Evolutionary conservation across 306 rosid genomes (phyloP).

Genomic region (Pachyrhizus erosus): DNA sequence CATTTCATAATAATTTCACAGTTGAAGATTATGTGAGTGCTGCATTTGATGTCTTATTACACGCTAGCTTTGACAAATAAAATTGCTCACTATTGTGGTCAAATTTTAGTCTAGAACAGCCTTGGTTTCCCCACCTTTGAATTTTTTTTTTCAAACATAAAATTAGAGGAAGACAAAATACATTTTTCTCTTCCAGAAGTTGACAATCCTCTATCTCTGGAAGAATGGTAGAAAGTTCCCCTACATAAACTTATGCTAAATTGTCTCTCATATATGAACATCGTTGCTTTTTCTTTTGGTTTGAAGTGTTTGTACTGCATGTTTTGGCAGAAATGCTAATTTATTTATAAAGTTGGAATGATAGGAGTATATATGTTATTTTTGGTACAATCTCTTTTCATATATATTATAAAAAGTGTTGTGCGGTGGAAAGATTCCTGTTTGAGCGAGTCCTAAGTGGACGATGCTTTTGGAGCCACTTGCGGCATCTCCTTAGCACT

Average conservation of each 20-base stretch:
- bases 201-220: neutral
- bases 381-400: neutral
- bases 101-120: conserved; percentile 2
- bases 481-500: neutral
- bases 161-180: neutral
- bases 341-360: neutral
- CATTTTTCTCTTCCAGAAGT: neutral
- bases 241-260: neutral
- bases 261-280: neutral
- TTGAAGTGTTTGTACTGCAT: neutral
- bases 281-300: neutral
- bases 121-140: conserved; percentile 6
- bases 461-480: conserved; percentile 5
- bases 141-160: neutral
- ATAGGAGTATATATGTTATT: neutral
- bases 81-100: conserved; percentile 2
- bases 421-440: neutral
- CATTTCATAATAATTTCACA: conserved; percentile 13
- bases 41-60: conserved; percentile 11
- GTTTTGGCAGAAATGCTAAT: neutral
- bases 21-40: conserved; percentile 20
- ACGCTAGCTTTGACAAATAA: conserved; percentile 30
- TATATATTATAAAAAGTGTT: neutral
- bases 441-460: neutral
- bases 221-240: neutral